Base-by-base conservation (phyloP, 2,329 filamentous ascomycete genomes). In the Pezicula carpinea region DNA sequence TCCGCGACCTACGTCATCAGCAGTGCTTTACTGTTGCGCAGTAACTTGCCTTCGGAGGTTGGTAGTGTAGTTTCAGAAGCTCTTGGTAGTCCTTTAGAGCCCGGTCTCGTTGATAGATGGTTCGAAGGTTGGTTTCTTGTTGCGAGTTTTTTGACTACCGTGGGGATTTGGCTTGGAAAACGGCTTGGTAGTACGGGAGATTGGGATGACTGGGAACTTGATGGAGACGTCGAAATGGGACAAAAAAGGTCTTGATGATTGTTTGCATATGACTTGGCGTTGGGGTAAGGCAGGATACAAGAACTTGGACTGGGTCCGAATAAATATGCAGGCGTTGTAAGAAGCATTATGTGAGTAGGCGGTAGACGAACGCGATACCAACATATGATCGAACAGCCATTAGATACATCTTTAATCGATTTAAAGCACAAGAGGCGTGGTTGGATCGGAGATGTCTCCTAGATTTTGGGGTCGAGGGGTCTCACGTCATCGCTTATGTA, bases 91-190 rank as follows among this genome's bases (percentile, higher is more conserved):
- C 86, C 88, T 14, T 72, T 95, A 7, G 84, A 88, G 58, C 59
- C 58, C 3, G 72, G 73, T 0, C 89, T 88, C 58, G 85, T 88
- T 5, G 83, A 95, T 59, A 75, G 79, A 23, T 95, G 89, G 89
- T 95, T 95, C 57, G 89, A 95, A 64, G 83, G 81, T 6, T 92
- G 89, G 83, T 95, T 95, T 64, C 66, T 95, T 47, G 63, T 82
- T 3, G 84, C 85, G 5, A 85, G 83, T 52, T 69, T 73, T 0
- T 60, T 76, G 11, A 93, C 89, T 1, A 82, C 76, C 1, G 60
- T 78, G n/a, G 88, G 87, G 0, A 82, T 95, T 18, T 87, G 85
- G 75, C 63, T 90, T 4, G 85, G 86, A 0, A 75, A 80, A 51
- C 83, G 80, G 61, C 69, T 89, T 60, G 50, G 68, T 63, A 57